Base-by-base conservation (phyloP, 345 rosid genomes). In the Hibiscus syriacus region DNA sequence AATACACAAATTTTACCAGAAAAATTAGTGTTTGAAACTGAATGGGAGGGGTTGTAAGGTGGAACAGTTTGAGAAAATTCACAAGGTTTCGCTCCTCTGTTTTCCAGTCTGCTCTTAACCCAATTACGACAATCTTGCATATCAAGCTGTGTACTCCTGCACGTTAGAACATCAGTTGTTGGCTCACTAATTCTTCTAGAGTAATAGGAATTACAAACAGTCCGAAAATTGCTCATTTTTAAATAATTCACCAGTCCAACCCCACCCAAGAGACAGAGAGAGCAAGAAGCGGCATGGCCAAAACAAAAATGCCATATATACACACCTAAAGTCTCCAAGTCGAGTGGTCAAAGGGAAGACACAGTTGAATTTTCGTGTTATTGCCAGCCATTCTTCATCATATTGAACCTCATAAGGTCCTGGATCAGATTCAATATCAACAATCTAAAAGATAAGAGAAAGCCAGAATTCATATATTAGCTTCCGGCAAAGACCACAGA, bases 341-440 rank as follows among this genome's bases (percentile, higher is more conserved):
- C 67, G 75, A 11, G 19, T 25, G 5, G 92, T 86, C 76, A 87
- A 77, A 4, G 99, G 99, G 70, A 94, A 76, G 60, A 78, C 57
- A 70, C 87, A 72, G 74, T 94, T 87, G 81, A 84, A 84, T 68
- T 77, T 84, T 70, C 74, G 70, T 25, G 93, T 94, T 63, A 89
- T 79, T 26, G 90, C 87, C 14, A 87, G 79, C 96, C 98, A 94
- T 72, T 94, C 98, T 80, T 89, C 96, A 30, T 91, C 99, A 58
- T 87, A 91, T 56, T 82, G 80, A 76, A 94, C 64, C 75, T 87
- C 88, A 61, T 73, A 81, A 32, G 90, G 92, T 69, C 92, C 96
- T 55, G 90, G 87, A 70, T 72, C 92, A 23, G 92, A 88, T 64
- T 94, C 96, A 55, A 94, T 71, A 55, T 89, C 96, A 73, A 91